Base-by-base conservation (phyloP, 2,329 filamentous ascomycete genomes). In the Aspergillaceae sp. region DNA sequence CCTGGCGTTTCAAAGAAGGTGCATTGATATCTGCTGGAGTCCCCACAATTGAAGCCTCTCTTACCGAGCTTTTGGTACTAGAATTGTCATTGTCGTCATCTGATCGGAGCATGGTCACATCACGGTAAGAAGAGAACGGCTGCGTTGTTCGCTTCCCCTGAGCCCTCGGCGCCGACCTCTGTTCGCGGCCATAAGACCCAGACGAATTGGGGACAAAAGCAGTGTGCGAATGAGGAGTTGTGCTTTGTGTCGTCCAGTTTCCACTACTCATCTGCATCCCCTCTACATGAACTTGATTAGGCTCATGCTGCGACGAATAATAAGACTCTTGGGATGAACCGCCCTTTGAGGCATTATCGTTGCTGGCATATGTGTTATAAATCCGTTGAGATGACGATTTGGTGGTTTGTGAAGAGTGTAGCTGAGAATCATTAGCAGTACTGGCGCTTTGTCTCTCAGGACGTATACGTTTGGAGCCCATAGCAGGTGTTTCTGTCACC, bases 311-410 rank as follows among this genome's bases (percentile, higher is more conserved):
- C 26, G 50, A 46, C 11, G 47, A 37, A 34, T 51, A 45, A 3
- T 48, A 40, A 29, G 40, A 48, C 28, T 53, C 49, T 40, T 57
- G 51, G 27, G 55, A 59, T 29, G 48, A 41, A 19, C 44, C 38
- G n/a, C 33, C 44, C 34, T 52, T 51, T 7, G 49, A 44, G 28
- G 52, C 47, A 42, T 44, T 52, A 26, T 53, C 58, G 45, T 56
- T 51, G 34, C 52, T 61, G 7, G 51, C 53, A 45, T 64, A 62
- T 4, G 64, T 67, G 42, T 65, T 63, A 28, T 58, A 44, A 30
- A 68, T 56, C 29, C 59, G 56, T 42, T 65, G 59, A 11, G 64
- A 66, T 1, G 63, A 67, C 5, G 50, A 57, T 44, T 62, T 62
- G 30, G 51, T 51, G 28, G 45, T 51, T 11, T 53, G 50, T 30